Percentiles rank a stretch among this genome's conserved stretches.
phyloP scores from a whole-genome alignment of 148 eudicot genomes.

The Chenopodium album region DNA sequence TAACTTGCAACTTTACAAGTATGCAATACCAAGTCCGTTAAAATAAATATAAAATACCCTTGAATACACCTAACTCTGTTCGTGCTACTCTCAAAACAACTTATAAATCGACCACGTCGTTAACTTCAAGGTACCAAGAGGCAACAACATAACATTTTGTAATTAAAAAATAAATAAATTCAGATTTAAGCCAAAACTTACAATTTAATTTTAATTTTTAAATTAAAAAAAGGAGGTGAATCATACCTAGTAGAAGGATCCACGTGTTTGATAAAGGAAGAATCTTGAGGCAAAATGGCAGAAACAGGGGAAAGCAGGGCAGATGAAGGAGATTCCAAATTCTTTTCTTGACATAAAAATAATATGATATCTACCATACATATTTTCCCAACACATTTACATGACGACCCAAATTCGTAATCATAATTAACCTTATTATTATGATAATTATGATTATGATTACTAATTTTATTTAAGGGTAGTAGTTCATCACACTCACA shows the following conservation, averaged over 20 bases:
- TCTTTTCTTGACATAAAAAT: constrained; percentile 53
- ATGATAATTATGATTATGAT: neutral
- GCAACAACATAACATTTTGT: too few relatives aligned
- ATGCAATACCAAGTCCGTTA: too few relatives aligned
- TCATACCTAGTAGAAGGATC: constrained; percentile 64
- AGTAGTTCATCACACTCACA: neutral
- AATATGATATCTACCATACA: constrained; percentile 76
- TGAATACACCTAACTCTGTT: too few relatives aligned
- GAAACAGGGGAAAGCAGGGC: constrained; percentile 72
- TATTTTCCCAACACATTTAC: constrained; percentile 67
- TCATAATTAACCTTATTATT: neutral
- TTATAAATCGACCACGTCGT: too few relatives aligned
- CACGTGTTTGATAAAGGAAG: constrained; percentile 51
- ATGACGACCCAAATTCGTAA: constrained; percentile 21
- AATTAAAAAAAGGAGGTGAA: neutral
- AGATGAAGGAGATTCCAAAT: constrained; percentile 45
- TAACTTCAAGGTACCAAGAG: neutral
- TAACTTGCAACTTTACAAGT: too few relatives aligned
- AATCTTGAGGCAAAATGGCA: constrained; percentile 32
- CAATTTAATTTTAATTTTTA: neutral
- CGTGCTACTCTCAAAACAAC: too few relatives aligned
- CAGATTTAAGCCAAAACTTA: neutral
- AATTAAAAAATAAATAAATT: neutral
- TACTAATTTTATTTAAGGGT: too few relatives aligned
- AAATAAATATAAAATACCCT: too few relatives aligned